Evolutionary conservation across 768 basidiomycete species (phyloP), one percentile per base, ranked within the genome.

Genomic region (Agrocybe chaxingu): DNA sequence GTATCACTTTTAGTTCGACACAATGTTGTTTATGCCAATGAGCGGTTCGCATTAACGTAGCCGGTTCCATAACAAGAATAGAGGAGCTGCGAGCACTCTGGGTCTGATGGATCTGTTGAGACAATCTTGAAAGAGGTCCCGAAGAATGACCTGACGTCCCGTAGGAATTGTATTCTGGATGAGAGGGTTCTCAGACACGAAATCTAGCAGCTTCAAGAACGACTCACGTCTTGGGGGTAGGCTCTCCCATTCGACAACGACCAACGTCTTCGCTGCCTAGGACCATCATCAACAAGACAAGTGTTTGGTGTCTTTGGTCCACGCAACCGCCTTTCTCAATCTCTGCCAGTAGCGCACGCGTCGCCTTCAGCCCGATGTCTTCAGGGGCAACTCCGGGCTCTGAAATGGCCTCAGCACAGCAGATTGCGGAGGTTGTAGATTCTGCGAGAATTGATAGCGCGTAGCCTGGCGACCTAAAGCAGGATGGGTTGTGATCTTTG

Each of bases 191-290:
- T 60, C 48, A 46, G 46, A 60, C 18, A 35, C 31, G n/a, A 33
- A 42, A 39, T 19, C 34, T 11, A 47, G 8, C 16, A 29, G 39
- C 13, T 18, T 39, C 13, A 32, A 16, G 9, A 46, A 61, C 40
- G 31, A 79, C 90, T 67, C 53, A 90, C 90, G 90, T 91, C 66
- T 89, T 79, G 11, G 80, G 69, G 8, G 90, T 92, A 12, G 92
- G 84, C 58, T 88, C 85, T 3, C 87, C 83, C 82, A 98, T 88
- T 50, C 82, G 75, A 70, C 90, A 92, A 53, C 89, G 82, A 0
- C 93, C 92, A 0, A 98, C 93, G 64, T 99, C 97, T 63, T 98
- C 97, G 53, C 92, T 95, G 7, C 97, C 97, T n/a, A 98, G 74
- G 3, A 89, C 87, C 92, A 99, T 95, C 76, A 92, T 78, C 33